A percentile compares a stretch with the other conserved stretches of the same genome.
Conservation (phyloP, 2,329 filamentous ascomycete genomes). For the Xylaria hypoxylon region DNA sequence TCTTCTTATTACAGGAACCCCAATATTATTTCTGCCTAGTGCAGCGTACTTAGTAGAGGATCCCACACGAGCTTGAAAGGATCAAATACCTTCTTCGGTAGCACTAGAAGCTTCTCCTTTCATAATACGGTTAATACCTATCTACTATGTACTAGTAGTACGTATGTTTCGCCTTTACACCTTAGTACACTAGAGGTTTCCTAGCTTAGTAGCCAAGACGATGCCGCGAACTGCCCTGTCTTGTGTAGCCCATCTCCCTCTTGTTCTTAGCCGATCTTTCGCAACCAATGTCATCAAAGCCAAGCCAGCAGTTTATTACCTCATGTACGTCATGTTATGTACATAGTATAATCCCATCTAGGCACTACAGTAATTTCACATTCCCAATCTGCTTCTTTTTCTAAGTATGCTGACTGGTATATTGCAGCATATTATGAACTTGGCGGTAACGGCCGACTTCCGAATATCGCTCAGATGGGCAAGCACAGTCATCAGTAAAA, state of each 20-base stretch:
- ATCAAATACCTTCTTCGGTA: conserved; percentile 9
- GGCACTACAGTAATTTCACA: conserved; percentile 21
- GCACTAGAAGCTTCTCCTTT: conserved; percentile 8
- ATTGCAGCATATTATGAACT: conserved; percentile 15
- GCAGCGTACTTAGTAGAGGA: too few species aligned
- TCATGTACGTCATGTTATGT: conserved; percentile 18
- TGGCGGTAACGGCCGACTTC: conserved; percentile 6
- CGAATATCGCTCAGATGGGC: background rate
- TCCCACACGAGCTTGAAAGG: conserved; percentile 1
- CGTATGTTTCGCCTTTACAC: conserved; percentile 8
- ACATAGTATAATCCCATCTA: background rate
- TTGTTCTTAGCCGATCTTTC: conserved; percentile 6
- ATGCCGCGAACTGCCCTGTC: conserved; percentile 7
- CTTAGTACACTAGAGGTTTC: conserved; percentile 7
- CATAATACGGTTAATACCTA: too few species aligned
- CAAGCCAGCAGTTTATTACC: background rate
- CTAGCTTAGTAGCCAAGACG: background rate
- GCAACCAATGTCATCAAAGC: background rate
- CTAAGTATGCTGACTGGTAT: conserved; percentile 28
- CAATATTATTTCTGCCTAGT: conserved; percentile 2
- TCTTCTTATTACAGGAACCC: conserved; percentile 18
- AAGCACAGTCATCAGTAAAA: conserved; percentile 7
- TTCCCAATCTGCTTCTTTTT: conserved; percentile 6
- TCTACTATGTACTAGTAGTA: too few species aligned
- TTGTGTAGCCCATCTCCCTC: background rate